phyloP scores from a whole-genome alignment of 495 filamentous ascomycete genomes.

The Penicillium verhagenii region DNA sequence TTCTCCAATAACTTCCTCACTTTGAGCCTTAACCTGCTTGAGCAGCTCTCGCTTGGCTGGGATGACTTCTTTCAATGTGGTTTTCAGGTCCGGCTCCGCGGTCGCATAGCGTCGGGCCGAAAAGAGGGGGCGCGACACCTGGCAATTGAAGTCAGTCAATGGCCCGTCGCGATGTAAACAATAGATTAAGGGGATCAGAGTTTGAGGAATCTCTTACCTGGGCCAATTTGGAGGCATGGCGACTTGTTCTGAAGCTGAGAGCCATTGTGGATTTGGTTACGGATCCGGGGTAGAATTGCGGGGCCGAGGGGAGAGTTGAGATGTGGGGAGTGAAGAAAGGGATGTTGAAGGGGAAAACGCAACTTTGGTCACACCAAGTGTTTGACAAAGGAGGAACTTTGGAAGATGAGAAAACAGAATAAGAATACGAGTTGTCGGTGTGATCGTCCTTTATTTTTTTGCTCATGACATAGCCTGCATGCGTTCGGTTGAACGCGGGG shows the following conservation, averaged over 20 bases:
- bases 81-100: slow-evolving; percentile 83
- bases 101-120: slow-evolving; percentile 50
- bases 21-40: slow-evolving; percentile 84
- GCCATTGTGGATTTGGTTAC: slow-evolving; percentile 24
- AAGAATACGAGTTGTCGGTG: not conserved
- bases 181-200: not conserved
- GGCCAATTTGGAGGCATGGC: slow-evolving; percentile 39
- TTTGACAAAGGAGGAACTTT: too few relatives aligned
- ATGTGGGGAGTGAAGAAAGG: not conserved
- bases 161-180: not conserved
- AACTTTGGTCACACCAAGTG: too few relatives aligned
- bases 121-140: slow-evolving; percentile 28
- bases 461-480: slow-evolving; percentile 15
- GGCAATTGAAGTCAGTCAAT: not conserved
- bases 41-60: slow-evolving; percentile 90
- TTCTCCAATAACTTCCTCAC: slow-evolving; percentile 81
- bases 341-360: not conserved
- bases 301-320: slow-evolving; percentile 6
- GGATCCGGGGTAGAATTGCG: slow-evolving; percentile 25
- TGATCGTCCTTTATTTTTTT: not conserved
- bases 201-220: slow-evolving; percentile 27
- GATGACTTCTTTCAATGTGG: slow-evolving; percentile 75
- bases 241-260: slow-evolving; percentile 38
- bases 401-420: not conserved
- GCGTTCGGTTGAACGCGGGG: slow-evolving; percentile 38